These are phyloP conservation scores for Thelonectria blattea DNA, from an alignment of 2,329 filamentous ascomycete species.

Conservation along the genomic window DNA sequence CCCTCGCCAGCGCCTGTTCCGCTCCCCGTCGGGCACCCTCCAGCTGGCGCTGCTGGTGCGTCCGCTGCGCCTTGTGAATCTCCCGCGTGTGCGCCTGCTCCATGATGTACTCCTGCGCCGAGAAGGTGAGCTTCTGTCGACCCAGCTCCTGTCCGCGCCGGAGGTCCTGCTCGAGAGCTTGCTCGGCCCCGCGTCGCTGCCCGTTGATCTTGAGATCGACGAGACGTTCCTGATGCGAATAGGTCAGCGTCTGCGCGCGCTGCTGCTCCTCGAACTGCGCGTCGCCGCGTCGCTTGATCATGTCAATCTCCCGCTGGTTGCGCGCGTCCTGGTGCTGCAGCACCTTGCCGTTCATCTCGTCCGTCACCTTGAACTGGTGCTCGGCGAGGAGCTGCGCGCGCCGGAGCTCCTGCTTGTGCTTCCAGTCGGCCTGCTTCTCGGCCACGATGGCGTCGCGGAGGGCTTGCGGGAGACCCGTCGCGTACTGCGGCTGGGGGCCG, in stretches of 20 bases:
- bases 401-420: neutral
- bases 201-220: neutral
- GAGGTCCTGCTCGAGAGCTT: neutral
- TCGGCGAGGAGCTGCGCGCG: neutral
- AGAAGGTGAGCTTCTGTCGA: neutral
- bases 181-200: neutral
- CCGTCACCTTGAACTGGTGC: neutral
- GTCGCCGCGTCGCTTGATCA: neutral
- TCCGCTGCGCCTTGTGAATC: neutral
- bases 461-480: neutral
- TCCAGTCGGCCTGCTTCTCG: constrained; percentile 1
- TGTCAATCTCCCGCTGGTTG: neutral
- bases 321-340: neutral
- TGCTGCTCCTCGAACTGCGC: neutral
- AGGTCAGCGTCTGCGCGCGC: neutral
- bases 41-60: neutral
- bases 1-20: neutral
- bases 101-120: neutral
- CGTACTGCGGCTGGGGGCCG: neutral
- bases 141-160: neutral
- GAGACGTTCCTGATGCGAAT: neutral
- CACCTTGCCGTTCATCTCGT: neutral
- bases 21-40: neutral
- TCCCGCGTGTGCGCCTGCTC: neutral
- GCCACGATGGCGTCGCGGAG: neutral